These are phyloP conservation scores for Talaromyces sp. DNA, from an alignment of 2,329 filamentous ascomycete species.

Conservation along the genomic window DNA sequence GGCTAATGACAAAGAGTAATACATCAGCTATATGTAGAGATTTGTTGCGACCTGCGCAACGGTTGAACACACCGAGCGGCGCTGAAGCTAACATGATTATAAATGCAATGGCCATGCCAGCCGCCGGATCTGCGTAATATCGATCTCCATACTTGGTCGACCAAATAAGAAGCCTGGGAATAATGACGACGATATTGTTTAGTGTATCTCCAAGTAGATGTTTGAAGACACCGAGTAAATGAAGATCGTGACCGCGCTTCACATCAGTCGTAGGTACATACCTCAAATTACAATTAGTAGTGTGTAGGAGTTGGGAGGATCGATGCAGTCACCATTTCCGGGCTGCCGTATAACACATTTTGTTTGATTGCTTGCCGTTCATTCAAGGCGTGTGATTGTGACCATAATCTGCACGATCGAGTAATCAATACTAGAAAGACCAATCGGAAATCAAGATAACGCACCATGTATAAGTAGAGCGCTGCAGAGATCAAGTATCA, in stretches of 20 bases:
- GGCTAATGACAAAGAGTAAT: slow-evolving; percentile 20
- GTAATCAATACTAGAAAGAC: neutral
- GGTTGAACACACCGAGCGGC: slow-evolving; percentile 47
- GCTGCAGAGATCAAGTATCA: slow-evolving; percentile 65
- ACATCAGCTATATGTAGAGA: neutral
- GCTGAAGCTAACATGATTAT: slow-evolving; percentile 66
- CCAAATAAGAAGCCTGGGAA: slow-evolving; percentile 68
- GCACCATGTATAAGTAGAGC: slow-evolving; percentile 63
- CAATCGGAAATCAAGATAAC: neutral
- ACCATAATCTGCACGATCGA: slow-evolving; percentile 10
- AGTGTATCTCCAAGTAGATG: slow-evolving; percentile 70
- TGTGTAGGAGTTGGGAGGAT: too few relatives aligned
- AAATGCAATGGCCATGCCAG: slow-evolving; percentile 66
- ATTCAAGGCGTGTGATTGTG: neutral
- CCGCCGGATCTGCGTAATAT: slow-evolving; percentile 69
- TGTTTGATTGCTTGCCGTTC: neutral
- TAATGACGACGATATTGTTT: slow-evolving; percentile 73
- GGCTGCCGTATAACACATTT: neutral
- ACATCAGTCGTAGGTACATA: slow-evolving; percentile 35
- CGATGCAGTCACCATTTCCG: neutral
- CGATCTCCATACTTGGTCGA: slow-evolving; percentile 54
- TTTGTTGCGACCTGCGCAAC: neutral
- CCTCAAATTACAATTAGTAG: slow-evolving; percentile 17
- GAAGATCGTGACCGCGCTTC: slow-evolving; percentile 55
- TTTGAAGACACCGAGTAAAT: slow-evolving; percentile 66